Percentiles rank a stretch among this genome's conserved stretches.
Conservation (phyloP, 257 asterid genomes). For the Paraleonurus japonicus region DNA sequence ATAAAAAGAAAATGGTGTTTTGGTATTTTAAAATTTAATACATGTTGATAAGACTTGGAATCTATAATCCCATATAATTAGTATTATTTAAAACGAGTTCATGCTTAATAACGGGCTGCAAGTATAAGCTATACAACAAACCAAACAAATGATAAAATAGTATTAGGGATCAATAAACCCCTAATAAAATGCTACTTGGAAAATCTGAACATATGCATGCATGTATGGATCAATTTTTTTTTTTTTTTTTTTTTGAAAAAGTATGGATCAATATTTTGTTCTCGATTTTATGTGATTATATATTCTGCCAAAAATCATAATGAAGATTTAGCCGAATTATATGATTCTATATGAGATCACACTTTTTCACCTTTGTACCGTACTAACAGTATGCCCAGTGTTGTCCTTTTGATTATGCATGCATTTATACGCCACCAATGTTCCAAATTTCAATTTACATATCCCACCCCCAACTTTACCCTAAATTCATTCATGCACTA, state of each 20-base stretch:
- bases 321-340: slow-evolving; percentile 22
- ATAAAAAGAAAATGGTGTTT: no score
- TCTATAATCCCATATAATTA: no score
- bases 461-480: background rate
- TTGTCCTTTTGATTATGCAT: slow-evolving; percentile 18
- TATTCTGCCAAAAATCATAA: slow-evolving; percentile 20
- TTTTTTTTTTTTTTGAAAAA: no score
- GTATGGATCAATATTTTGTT: slow-evolving; percentile 16
- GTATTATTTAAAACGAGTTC: no score
- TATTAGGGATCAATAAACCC: no score
- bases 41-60: no score
- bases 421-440: background rate
- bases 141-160: no score
- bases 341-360: slow-evolving; percentile 21
- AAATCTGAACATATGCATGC: slow-evolving; percentile 11
- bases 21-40: no score
- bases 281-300: background rate
- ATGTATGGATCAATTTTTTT: slow-evolving; percentile 8
- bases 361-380: slow-evolving; percentile 4
- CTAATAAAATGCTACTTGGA: slow-evolving; percentile 20
- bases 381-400: slow-evolving; percentile 22
- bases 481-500: background rate
- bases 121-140: no score
- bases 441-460: background rate
- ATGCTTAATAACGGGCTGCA: no score